Conservation (phyloP, 306 rosid species). For the Ochetophila trinervis region DNA sequence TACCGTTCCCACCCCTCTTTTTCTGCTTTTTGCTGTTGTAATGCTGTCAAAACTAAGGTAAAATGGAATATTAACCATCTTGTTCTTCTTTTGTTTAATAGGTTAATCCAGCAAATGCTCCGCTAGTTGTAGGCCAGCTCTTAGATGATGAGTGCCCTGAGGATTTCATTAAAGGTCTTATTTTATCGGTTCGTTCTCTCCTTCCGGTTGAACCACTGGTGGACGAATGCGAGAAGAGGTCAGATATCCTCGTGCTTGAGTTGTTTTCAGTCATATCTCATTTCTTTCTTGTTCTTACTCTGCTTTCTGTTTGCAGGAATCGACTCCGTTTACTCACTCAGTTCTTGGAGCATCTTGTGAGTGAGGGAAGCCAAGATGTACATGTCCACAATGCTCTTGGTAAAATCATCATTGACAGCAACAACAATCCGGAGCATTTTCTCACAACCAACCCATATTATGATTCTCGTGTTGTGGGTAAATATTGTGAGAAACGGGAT, state of each 20-base stretch:
- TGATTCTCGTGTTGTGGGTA: constrained; percentile 98
- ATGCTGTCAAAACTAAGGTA: constrained; percentile 1
- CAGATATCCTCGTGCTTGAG: constrained; percentile 3
- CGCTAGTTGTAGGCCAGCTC: constrained; percentile 96
- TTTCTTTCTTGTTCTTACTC: constrained; percentile 21
- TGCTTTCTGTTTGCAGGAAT: constrained; percentile 55
- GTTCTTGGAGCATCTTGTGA: constrained; percentile 97
- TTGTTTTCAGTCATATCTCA: constrained; percentile 6
- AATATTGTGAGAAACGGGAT: constrained; percentile 96
- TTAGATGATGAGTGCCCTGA: constrained; percentile 99
- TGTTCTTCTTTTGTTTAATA: constrained; percentile 29
- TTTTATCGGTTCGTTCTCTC: constrained; percentile 94
- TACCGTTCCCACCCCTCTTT: background rate
- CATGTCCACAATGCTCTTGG: constrained; percentile 99
- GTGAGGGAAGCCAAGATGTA: constrained; percentile 99
- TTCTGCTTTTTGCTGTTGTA: background rate
- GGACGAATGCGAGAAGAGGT: constrained; percentile 97
- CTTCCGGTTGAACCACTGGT: constrained; percentile 98
- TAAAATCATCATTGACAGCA: constrained; percentile 93
- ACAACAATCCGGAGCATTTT: constrained; percentile 96
- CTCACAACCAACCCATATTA: constrained; percentile 98
- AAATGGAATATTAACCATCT: background rate
- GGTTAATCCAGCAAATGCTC: constrained; percentile 99
- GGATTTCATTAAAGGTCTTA: constrained; percentile 95
- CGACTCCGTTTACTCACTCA: constrained; percentile 91